Evolutionary conservation across 75 land plant genomes (phyloP).

Genomic region (Ceratopteris richardii): DNA sequence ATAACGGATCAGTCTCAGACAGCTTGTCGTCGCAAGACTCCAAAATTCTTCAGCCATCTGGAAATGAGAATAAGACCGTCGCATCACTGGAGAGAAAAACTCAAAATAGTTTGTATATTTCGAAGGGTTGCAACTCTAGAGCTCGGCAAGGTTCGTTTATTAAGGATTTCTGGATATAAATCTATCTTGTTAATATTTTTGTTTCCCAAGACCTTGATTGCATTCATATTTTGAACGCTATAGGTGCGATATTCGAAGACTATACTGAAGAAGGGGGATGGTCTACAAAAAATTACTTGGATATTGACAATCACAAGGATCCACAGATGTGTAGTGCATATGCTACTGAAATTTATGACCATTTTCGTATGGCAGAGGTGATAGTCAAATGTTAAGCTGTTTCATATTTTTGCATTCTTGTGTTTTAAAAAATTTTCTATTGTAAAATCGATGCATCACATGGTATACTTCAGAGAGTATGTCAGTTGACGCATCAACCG

Average conservation of each 20-base stretch:
- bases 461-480: no score
- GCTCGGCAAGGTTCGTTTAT: conserved; percentile 23
- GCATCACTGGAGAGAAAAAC: conserved; percentile 59
- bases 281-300: conserved; percentile 4
- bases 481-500: no score
- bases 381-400: background rate
- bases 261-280: conserved; percentile 4
- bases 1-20: background rate
- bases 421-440: no score
- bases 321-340: conserved; percentile 78
- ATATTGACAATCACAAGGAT: conserved; percentile 40
- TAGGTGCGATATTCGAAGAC: background rate
- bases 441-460: no score
- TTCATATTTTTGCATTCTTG: no score
- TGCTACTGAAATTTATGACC: conserved; percentile 73
- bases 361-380: conserved; percentile 77
- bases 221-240: background rate
- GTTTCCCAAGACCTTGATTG: background rate
- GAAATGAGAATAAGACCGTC: conserved; percentile 7
- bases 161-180: no score
- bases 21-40: background rate
- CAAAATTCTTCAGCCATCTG: background rate
- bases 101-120: conserved; percentile 43
- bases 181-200: background rate
- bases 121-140: conserved; percentile 26